Base-by-base conservation (phyloP, 352 stramenopile genomes). In the Pythium grandisporangium region DNA sequence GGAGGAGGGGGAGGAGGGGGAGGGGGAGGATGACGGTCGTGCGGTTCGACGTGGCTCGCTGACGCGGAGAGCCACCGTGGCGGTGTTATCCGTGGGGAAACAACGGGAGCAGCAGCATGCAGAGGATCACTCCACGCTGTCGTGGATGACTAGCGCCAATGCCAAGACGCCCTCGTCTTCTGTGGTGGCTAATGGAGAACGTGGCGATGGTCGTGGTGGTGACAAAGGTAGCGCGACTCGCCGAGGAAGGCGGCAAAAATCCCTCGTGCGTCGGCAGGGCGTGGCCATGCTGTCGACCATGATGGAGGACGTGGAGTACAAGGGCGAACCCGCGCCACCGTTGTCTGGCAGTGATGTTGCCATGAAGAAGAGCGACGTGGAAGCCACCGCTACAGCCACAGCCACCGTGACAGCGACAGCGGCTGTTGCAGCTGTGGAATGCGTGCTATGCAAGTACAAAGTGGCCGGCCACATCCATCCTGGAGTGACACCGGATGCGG, bases 401-500 rank as follows among this genome's bases (percentile, higher is more conserved):
- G 29, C 4, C 19, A 42, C 32, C 42, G 17, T 29, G 22, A 10
- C 27, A 42, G 3, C 32, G 14, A 21, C 17, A 13, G n/a, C 19
- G 22, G 29, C 30, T 2, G 17, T 40, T 14, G 14, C 48, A 36
- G 23, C 21, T 11, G 30, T 14, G 2, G 43, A 52, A 6, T 58
- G 50, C 26, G 43, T 47, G 19, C 21, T 58, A 14, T 58, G 50
- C 50, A 58, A 58, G 23, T 58, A 49, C 38, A 58, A 58, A 29
- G 50, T 58, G 3, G 29, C 50, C 0, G 50, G 50, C 10, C 50
- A 58, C 27, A 37, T 52, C 5, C 50, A 58, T 41, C 43, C 43
- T 8, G 50, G 50, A n/a, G 42, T 30, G 11, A 38, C 38, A 23
- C 22, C 42, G n/a, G n/a, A n/a, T n/a, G n/a, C n/a, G n/a, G n/a